Base-by-base conservation (phyloP, 257 asterid species). In the Rhazya stricta region DNA sequence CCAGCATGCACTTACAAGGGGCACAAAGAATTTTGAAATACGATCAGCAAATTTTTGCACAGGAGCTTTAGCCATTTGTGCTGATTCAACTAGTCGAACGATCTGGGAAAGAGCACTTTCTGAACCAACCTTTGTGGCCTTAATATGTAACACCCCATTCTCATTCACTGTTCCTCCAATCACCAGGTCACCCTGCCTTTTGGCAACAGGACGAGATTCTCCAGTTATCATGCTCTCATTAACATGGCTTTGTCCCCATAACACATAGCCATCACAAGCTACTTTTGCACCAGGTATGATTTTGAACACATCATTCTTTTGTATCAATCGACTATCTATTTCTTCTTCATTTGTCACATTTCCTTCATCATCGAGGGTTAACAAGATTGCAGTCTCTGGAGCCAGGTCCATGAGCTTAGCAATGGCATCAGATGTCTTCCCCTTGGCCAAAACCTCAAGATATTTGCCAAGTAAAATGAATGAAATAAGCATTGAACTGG, bases 81-180 rank as follows among this genome's bases (percentile, higher is more conserved):
- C 91, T 3, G 91, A 82, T 79, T 87, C 88, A 69, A 87, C 88
- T 15, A 85, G 82, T 66, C 84, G 74, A 79, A 84, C 88, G 73
- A 89, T 84, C 83, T 89, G 94, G 43, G 94, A 83, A 78, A 89
- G 90, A 13, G 94, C 87, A 67, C 88, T 90, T 77, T 87, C 94
- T 16, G 96, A 90, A 71, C 88, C 96, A 77, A 90, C 91, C 74
- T 76, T 83, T 2, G 90, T 87, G 5, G 90, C 96, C 84, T 79
- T 81, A 51, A 91, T 76, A 65, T 87, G 94, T 18, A 91, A 76
- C 23, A 79, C 89, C 9, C 94, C 96, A 18, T 89, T 91, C 71
- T 83, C 85, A 60, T 89, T 91, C 73, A 91, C 79, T 69, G 90
- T 91, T 78, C 96, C 96, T 79, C 96, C 94, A 62, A 91, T 89